These are phyloP conservation scores for Phytophthora sojae DNA, from an alignment of 352 stramenopile species.

Conservation along the genomic window DNA sequence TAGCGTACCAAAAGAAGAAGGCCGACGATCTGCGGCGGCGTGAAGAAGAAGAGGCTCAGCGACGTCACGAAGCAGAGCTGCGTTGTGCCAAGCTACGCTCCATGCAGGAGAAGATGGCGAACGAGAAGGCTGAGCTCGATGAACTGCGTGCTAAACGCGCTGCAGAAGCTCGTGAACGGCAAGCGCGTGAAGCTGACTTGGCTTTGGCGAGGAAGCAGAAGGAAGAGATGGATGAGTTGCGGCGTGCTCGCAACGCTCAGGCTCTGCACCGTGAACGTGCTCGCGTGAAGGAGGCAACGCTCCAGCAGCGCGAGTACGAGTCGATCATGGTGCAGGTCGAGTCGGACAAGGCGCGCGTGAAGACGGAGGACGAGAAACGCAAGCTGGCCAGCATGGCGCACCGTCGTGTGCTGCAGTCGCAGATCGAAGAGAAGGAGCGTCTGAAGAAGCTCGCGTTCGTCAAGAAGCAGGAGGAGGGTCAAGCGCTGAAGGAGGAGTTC, in stretches of 20 bases:
- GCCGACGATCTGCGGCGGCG: constrained; percentile 63
- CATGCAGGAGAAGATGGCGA: constrained; percentile 90
- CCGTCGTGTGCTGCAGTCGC: constrained; percentile 84
- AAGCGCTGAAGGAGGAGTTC: constrained; percentile 80
- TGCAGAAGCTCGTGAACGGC: constrained; percentile 88
- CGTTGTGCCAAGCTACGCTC: constrained; percentile 78
- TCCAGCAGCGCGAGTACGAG: constrained; percentile 91
- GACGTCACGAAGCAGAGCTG: constrained; percentile 76
- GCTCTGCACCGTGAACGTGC: constrained; percentile 77
- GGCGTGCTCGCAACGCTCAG: constrained; percentile 66
- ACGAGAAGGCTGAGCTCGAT: constrained; percentile 91
- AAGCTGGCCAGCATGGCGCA: constrained; percentile 77
- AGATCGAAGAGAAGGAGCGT: constrained; percentile 90
- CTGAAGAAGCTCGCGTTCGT: constrained; percentile 79
- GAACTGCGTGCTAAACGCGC: constrained; percentile 92
- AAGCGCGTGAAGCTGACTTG: constrained; percentile 87
- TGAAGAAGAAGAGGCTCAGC: constrained; percentile 74
- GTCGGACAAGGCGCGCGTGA: constrained; percentile 61
- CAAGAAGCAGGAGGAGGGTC: constrained; percentile 74
- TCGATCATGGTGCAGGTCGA: constrained; percentile 89
- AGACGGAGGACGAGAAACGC: constrained; percentile 65
- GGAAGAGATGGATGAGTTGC: constrained; percentile 85
- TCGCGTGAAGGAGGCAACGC: constrained; percentile 74
- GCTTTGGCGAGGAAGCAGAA: constrained; percentile 87
- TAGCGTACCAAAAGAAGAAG: constrained; percentile 81